Base-by-base conservation (phyloP, 2,329 filamentous ascomycete species). In the Teratosphaeriaceae sp. region DNA sequence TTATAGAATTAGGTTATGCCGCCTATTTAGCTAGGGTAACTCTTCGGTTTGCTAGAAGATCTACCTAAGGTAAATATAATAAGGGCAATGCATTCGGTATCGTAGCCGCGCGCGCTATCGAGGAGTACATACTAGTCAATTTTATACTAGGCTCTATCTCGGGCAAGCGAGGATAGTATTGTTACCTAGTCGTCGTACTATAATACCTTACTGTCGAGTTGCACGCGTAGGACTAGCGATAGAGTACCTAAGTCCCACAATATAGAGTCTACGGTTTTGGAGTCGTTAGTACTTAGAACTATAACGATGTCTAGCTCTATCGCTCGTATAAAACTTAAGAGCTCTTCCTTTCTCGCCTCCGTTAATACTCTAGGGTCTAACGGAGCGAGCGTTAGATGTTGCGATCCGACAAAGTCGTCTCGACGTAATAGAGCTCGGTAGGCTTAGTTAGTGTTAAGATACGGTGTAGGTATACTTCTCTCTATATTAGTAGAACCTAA, bases 11-110 rank as follows among this genome's bases (percentile, higher is more conserved):
- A n/a, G n/a, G 24, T 18, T 15, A 34, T 34, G 31, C 31, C 16
- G 9, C 31, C 11, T 11, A 11, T 15, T 8, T 18, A 8, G 9
- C 31, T 11, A 8, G 16, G 31, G 16, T 15, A 34, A 8, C 31
- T 15, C 16, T 34, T 34, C 9, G 31, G 31, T 34, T 34, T 34
- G 11, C 31, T 15, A 27, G 36, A 38, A 13, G 36, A 38, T 6
- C 23, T 40, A 6, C 38, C 38, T 12, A 24, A 40, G 38, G 38
- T 40, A 18, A 40, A 40, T 7, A 40, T 16, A 12, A 40, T 40
- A 12, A 38, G 22, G 20, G 23, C 23, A 8, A 40, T 30, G 12
- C 38, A 24, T 6, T 29, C 38, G 13, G 38, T 23, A 15, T 40
- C 26, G 26, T 40, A 19, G 15, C 16, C 31, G 23, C 38, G 38